Base-by-base conservation (phyloP, 2,329 filamentous ascomycete genomes). In the Thermochaetoides dissita region DNA sequence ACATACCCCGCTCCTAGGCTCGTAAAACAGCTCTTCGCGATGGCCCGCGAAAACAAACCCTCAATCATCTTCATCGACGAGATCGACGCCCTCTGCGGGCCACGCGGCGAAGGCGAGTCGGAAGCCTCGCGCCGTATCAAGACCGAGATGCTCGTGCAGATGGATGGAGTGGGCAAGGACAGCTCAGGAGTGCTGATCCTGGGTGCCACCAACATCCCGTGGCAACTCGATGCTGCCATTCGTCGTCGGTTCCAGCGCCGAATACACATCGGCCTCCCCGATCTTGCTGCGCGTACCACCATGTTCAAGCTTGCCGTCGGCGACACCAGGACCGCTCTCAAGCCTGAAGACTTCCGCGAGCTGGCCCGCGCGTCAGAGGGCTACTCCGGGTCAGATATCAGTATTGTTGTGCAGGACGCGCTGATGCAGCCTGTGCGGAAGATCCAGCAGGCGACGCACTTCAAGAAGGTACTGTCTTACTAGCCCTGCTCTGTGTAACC, bases 21-120 rank as follows among this genome's bases (percentile, higher is more conserved):
- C 53, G 91, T 98, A 44, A 96, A 96, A 59, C 84, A 94, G 49
- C 74, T 98, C 8, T 98, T 98, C 67, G 86, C 83, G 54, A 95
- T 98, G 84, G 91, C 91, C 1, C 81, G 93, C 61, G 91, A 98
- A 61, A 96, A 95, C 63, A 94, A 91, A 55, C 91, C 91, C 1
- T 91, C 88, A 1, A 95, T 98, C 59, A 95, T 96, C 62, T 96
- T 96, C 66, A 95, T 96, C 57, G 89, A 96, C 61, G 89, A 96
- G 63, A 87, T 96, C 49, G 91, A 98, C 61, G 91, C 91, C 6
- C 79, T 98, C 2, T 96, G 91, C 58, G 91, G 91, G 0, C 88
- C 89, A 7, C 78, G 91, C 53, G 77, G 76, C 49, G 91, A 98
- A 71, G 91, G 91, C 59, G 93, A 98, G 67, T 95, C 88, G 1